Base-by-base conservation (phyloP, 2,329 filamentous ascomycete species). In the Sclerotinia glacialis region DNA sequence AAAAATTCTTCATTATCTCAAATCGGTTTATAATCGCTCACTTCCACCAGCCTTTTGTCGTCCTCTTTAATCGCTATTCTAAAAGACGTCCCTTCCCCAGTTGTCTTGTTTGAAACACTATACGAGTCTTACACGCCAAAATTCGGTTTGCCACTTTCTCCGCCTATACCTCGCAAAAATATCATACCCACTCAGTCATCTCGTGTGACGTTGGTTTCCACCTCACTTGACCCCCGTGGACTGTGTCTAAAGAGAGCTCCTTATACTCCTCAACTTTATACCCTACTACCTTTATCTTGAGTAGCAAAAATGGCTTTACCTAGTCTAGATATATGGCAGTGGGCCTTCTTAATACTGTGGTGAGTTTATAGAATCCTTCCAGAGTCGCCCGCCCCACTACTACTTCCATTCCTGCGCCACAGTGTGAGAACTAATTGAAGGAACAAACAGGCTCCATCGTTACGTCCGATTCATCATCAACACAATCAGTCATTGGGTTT, bases 391-490 rank as follows among this genome's bases (percentile, higher is more conserved):
- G 28, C 46, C 44, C 5, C 37, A 52, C 31, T 47, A 23, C 37
- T 60, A 55, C 18, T 37, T 46, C 55, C 18, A 58, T 64, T 40
- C 64, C 16, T 44, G 21, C 23, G 21, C 46, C 23, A 46, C 14
- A 34, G 14, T 52, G 44, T 40, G 53, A 62, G 42, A 42, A 31
- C 53, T 52, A 31, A 47, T 31, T 28, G 6, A 61, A 55, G 21
- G 26, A 46, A 61, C 23, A 28, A 28, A 46, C 75, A 96, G 93
- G 87, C 75, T 94, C 69, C 92, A 96, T 82, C 90, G 94, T 72
- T 97, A 97, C 80, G 75, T 92, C 69, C 90, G 94, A 71, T 84
- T 96, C 72, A 82, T 96, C 73, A 88, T 96, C 72, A 95, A 97
- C 77, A 87, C 91, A 74, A 81, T 91, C 73, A 92, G 91, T 73